These are phyloP conservation scores for Aspergillus sp. DNA, from an alignment of 2,329 filamentous ascomycete genomes.

Conservation along the genomic window DNA sequence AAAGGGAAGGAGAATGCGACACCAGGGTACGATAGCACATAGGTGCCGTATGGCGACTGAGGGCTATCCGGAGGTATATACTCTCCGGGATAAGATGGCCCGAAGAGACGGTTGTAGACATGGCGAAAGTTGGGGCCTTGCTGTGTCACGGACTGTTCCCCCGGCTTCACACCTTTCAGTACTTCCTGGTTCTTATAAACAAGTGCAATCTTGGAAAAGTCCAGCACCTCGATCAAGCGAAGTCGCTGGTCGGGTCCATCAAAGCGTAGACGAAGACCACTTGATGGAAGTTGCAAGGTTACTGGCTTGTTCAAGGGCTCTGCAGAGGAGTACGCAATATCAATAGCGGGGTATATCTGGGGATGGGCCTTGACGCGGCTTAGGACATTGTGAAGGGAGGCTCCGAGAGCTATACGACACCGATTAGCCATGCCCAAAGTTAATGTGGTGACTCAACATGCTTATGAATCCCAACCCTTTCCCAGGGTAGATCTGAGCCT, in stretches of 20 bases:
- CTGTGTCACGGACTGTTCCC: conserved; percentile 36
- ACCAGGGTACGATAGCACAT: conserved; percentile 91
- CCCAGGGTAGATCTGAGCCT: conserved; percentile 67
- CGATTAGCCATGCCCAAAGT: conserved; percentile 27
- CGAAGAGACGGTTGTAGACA: conserved; percentile 90
- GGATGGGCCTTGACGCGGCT: conserved; percentile 87
- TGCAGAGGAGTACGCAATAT: conserved; percentile 76
- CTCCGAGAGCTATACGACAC: conserved; percentile 69
- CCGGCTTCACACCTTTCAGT: conserved; percentile 56
- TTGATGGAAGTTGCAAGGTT: conserved; percentile 73
- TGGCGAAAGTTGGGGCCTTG: conserved; percentile 78
- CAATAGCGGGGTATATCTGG: conserved; percentile 76
- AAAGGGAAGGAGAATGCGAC: conserved; percentile 91
- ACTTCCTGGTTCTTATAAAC: conserved; percentile 81
- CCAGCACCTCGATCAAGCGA: conserved; percentile 84
- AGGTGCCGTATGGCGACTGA: conserved; percentile 66
- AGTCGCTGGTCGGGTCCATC: conserved; percentile 91
- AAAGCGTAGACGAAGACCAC: conserved; percentile 87
- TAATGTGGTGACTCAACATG: conserved; percentile 31
- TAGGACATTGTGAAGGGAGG: conserved; percentile 86
- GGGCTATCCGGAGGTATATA: conserved; percentile 67
- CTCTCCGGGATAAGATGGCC: conserved; percentile 91
- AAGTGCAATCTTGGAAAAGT: conserved; percentile 83
- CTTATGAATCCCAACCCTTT: conserved; percentile 66
- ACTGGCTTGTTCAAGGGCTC: conserved; percentile 75